Evolutionary conservation across 768 basidiomycete genomes (phyloP).

Genomic region (Leccinum imitatum): DNA sequence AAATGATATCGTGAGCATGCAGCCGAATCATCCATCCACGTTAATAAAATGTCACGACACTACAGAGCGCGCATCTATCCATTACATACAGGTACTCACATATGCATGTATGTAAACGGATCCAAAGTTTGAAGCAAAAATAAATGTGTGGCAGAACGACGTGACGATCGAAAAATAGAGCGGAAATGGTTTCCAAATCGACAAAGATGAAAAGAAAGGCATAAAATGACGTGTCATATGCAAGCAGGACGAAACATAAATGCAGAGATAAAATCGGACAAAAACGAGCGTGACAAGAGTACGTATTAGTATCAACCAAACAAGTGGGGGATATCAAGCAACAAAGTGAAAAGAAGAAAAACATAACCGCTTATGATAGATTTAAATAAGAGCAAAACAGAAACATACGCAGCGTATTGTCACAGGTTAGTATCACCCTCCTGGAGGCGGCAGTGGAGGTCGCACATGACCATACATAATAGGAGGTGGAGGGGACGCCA

Average conservation of each 20-base stretch:
- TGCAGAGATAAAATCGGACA: not conserved
- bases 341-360: not conserved
- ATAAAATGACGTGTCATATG: not conserved
- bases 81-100: not conserved
- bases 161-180: not conserved
- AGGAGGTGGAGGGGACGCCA: conserved; percentile 10
- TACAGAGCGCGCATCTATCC: not conserved
- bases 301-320: not conserved
- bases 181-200: not conserved
- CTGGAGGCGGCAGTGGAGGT: conserved; percentile 10
- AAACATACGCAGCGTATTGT: not conserved
- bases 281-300: not conserved
- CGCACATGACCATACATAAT: conserved; percentile 1
- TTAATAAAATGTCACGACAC: too few species aligned
- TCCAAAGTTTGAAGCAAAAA: not conserved
- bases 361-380: not conserved
- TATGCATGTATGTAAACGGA: not conserved
- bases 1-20: not conserved
- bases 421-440: conserved; percentile 14
- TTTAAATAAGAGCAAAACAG: not conserved
- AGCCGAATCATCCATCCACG: too few species aligned
- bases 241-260: not conserved
- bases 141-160: not conserved
- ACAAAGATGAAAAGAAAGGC: not conserved
- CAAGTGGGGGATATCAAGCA: not conserved